Conservation (phyloP, 257 asterid species). For the Linderniella brevidens region DNA sequence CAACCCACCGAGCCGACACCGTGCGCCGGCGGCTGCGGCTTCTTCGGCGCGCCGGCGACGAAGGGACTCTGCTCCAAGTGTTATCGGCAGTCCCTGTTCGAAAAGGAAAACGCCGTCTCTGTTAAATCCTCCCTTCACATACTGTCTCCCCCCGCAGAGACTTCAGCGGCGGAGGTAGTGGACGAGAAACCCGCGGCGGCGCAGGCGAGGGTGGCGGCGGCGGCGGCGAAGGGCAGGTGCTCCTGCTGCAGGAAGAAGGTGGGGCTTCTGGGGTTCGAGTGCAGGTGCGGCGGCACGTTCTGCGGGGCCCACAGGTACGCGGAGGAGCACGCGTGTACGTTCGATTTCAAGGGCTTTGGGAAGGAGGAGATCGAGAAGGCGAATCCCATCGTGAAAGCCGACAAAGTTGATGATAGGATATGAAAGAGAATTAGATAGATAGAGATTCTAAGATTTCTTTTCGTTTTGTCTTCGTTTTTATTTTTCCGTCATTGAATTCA, state of each 20-base stretch:
- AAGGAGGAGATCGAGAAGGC: too few species aligned
- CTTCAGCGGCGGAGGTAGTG: too few species aligned
- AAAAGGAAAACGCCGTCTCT: too few species aligned
- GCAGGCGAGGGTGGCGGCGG: too few species aligned
- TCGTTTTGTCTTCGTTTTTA: too few species aligned
- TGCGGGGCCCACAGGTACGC: constrained; percentile 12
- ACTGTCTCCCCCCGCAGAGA: too few species aligned
- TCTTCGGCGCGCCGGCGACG: constrained; percentile 33
- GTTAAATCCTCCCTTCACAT: constrained; percentile 3
- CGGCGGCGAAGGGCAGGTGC: constrained; percentile 4
- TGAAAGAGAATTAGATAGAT: too few species aligned
- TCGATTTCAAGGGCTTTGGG: constrained; percentile 9
- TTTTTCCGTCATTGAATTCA: too few species aligned
- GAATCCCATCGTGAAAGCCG: too few species aligned
- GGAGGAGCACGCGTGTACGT: constrained; percentile 12
- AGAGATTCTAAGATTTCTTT: too few species aligned
- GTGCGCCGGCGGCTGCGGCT: constrained; percentile 33
- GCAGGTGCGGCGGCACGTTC: constrained; percentile 11
- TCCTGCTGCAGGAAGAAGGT: constrained; percentile 13
- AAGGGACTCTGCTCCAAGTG: constrained; percentile 12
- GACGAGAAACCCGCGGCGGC: too few species aligned
- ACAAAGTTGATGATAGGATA: too few species aligned
- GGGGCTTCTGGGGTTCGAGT: constrained; percentile 9
- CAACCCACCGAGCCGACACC: constrained; percentile 4
- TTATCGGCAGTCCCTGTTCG: neutral